phyloP scores from a whole-genome alignment of 106 monocot species.

The Amphibolis antarctica region DNA sequence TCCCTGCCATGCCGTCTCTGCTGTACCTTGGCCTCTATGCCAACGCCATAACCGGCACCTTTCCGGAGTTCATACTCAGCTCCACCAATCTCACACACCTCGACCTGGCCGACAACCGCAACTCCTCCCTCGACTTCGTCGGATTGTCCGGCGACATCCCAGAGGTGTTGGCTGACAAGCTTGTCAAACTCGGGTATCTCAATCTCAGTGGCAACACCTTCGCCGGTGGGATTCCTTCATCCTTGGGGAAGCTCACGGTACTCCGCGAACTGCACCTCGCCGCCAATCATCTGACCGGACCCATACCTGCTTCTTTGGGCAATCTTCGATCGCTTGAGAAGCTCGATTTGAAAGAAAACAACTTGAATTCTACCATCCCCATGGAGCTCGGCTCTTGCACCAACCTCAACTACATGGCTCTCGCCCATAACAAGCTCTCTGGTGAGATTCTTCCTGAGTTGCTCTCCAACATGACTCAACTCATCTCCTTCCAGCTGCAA shows the following conservation, averaged over 20 bases:
- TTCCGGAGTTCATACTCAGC: slow-evolving; percentile 50
- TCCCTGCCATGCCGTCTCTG: slow-evolving; percentile 26
- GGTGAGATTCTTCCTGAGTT: slow-evolving; percentile 37
- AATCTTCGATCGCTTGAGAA: slow-evolving; percentile 24
- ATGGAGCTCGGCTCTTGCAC: slow-evolving; percentile 29
- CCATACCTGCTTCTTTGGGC: slow-evolving; percentile 42
- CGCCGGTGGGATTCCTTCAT: slow-evolving; percentile 32
- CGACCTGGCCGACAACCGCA: slow-evolving; percentile 27
- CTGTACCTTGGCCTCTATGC: slow-evolving; percentile 24
- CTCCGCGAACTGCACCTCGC: slow-evolving; percentile 40
- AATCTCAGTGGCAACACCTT: slow-evolving; percentile 47
- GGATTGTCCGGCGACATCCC: slow-evolving; percentile 33
- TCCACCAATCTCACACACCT: slow-evolving; percentile 43
- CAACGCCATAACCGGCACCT: slow-evolving; percentile 21
- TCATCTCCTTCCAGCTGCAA: slow-evolving; percentile 47
- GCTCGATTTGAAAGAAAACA: slow-evolving; percentile 12
- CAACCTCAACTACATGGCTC: slow-evolving; percentile 11
- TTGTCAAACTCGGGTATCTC: slow-evolving; percentile 37
- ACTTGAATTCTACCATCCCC: slow-evolving; percentile 34
- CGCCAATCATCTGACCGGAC: slow-evolving; percentile 23
- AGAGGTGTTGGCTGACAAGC: slow-evolving; percentile 7
- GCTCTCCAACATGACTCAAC: slow-evolving; percentile 7
- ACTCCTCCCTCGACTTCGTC: slow-evolving; percentile 24
- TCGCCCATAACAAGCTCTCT: slow-evolving; percentile 29
- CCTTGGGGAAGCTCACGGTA: slow-evolving; percentile 19